phyloP scores from a whole-genome alignment of 129 eudicot species.

The Escallonia herrerae region DNA sequence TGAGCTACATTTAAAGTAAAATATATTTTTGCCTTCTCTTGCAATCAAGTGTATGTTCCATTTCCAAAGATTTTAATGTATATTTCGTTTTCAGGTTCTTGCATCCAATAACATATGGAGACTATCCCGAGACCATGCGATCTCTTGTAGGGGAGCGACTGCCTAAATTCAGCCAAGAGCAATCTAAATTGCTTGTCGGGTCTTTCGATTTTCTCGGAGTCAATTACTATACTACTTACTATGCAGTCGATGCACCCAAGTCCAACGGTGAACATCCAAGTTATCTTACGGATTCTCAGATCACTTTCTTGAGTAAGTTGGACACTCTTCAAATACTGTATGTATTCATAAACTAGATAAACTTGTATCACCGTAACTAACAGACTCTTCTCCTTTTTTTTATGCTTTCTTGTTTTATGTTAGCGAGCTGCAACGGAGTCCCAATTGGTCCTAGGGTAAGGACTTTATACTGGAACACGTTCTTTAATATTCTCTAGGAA shows the following conservation, averaged over 20 bases:
- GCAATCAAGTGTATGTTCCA: no score
- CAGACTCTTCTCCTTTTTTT: background rate
- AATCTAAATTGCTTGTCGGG: slow-evolving; percentile 17
- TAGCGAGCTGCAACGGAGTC: slow-evolving; percentile 14
- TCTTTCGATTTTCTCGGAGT: slow-evolving; percentile 35
- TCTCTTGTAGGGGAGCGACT: slow-evolving; percentile 12
- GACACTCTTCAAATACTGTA: background rate
- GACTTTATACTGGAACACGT: background rate
- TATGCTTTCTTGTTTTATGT: slow-evolving; percentile 8
- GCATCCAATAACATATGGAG: slow-evolving; percentile 14
- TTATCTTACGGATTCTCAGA: slow-evolving; percentile 16
- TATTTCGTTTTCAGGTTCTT: slow-evolving; percentile 1
- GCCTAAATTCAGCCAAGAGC: slow-evolving; percentile 20
- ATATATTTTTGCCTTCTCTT: no score
- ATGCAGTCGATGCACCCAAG: slow-evolving; percentile 12
- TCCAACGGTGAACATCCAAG: slow-evolving; percentile 1
- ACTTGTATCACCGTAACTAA: background rate
- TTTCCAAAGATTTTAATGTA: no score
- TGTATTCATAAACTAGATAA: background rate
- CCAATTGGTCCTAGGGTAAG: slow-evolving; percentile 34
- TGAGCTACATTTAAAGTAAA: no score
- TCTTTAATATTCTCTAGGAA: background rate
- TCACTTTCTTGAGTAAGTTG: slow-evolving; percentile 13
- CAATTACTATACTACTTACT: slow-evolving; percentile 28
- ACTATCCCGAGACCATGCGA: slow-evolving; percentile 16